Evolutionary conservation across 257 asterid genomes (phyloP), one percentile per base, ranked within the genome.

Genomic region (Nicotiana sylvestris): DNA sequence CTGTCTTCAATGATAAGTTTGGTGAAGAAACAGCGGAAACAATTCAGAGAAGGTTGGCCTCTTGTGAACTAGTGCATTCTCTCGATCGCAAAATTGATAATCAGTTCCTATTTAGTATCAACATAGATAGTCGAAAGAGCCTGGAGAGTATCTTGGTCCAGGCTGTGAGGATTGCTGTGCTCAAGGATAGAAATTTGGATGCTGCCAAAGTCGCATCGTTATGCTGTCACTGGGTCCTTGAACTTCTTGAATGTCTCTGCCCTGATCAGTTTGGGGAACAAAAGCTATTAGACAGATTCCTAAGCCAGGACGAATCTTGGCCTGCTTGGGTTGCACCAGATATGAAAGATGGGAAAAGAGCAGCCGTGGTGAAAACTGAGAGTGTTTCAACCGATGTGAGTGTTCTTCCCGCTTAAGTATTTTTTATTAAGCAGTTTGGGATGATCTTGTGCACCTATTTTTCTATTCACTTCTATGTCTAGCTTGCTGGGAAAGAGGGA

Each of bases 191-290:
- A 66, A 80, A 76, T 81, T 81, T 87, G 86, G 90, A 88, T 82
- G 77, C 89, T 21, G 92, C 88, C 21, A 83, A 83, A 86, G 88
- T 93, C 82, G 82, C 91, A 87, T 89, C 94, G 53, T 87, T 89
- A 37, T 93, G 95, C 92, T 93, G 94, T 90, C 91, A 78, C 39
- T 93, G 97, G 97, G 82, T 88, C 85, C 87, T 88, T 66, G 93
- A 89, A 80, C 88, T 93, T 82, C 85, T 93, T 90, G 92, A 90
- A 74, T 16, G 79, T 85, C 84, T 93, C 82, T 92, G 95, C 84
- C 81, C 81, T 62, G 91, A 96, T 86, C 90, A 94, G 85, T 80
- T 87, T 82, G 98, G 93, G 91, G 92, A 90, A 86, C 99, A 94
- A 83, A 87, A 88, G 85, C 87, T 96, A 84, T 88, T 96, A 86